Base-by-base conservation (phyloP, 2,329 filamentous ascomycete genomes). In the Apiospora sp. region DNA sequence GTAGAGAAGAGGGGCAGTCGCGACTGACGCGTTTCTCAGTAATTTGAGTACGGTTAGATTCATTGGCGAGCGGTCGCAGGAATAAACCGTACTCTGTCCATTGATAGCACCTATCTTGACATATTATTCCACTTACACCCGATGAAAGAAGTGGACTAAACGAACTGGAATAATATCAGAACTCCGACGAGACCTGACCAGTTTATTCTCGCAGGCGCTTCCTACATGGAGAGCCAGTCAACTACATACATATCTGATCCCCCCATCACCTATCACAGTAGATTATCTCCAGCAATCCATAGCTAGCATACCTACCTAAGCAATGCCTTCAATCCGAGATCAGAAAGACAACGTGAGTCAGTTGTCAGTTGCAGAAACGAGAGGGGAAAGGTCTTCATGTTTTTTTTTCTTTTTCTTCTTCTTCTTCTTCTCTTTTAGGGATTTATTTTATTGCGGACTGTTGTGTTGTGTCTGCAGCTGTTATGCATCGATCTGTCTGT, bases 1-100 rank as follows among this genome's bases (percentile, higher is more conserved):
- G 24, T 58, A 30, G 19, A 54, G 51, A 54, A 24, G 58, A 64
- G 58, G 58, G 34, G 58, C 58, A 64, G 34, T 34, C 58, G 58
- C 58, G 58, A 41, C 34, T n/a, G 58, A 19, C 58, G 58, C 58
- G 34, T 64, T 24, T 41, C 19, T 64, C 34, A 64, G 30, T n/a
- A 64, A 41, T 41, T 41, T 10, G 19, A 64, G 34, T 41, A 19
- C 19, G 37, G 8, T 4, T 37, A 37, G 16, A 4, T 61, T 22
- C 14, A 30, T 22, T 49, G 46, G 19, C n/a, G n/a, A 41, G 48
- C n/a, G 13, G 27, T 30, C 27, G 4, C 27, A 30, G 27, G 27
- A 30, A 30, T 30, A 30, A 30, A 30, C 27, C 27, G 27, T 30
- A 30, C 27, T 30, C 27, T 30, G 27, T 30, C 27, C 27, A 30